Conservation (phyloP, 1,284 basidiomycete species). For the Fomitopsis betulina region DNA sequence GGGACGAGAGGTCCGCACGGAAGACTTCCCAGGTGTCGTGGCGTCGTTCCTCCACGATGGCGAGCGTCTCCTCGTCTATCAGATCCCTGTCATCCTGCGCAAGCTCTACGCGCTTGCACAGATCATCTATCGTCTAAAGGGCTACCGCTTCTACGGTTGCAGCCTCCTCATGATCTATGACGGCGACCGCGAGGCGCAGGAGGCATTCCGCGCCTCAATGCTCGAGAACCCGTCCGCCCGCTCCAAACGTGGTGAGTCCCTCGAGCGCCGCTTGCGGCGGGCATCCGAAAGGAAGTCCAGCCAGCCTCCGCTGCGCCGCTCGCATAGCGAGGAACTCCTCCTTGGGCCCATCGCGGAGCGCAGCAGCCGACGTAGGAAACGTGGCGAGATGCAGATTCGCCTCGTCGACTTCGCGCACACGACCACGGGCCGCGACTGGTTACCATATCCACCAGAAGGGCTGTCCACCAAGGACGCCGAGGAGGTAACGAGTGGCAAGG, state of each 20-base stretch:
- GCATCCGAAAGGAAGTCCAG: conserved; percentile 7
- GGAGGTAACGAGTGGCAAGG: conserved; percentile 60
- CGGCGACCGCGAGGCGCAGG: conserved; percentile 86
- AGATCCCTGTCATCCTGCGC: conserved; percentile 88
- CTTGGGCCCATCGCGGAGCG: conserved; percentile 60
- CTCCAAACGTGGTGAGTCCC: conserved; percentile 73
- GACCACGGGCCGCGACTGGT: conserved; percentile 91
- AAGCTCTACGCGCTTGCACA: conserved; percentile 93
- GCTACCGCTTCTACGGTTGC: conserved; percentile 98
- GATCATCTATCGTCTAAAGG: conserved; percentile 83
- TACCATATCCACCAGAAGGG: conserved; percentile 51
- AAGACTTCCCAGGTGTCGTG: conserved; percentile 83
- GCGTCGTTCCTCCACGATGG: conserved; percentile 87
- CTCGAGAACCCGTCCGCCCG: conserved; percentile 66
- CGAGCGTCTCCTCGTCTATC: conserved; percentile 78
- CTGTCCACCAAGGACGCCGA: conserved; percentile 27
- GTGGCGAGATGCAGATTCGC: conserved; percentile 92
- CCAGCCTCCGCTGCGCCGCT: conserved; percentile 54
- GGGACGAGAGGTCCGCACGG: conserved; percentile 83
- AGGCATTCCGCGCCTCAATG: conserved; percentile 56
- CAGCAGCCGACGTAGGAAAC: conserved; percentile 55
- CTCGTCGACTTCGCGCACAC: conserved; percentile 99
- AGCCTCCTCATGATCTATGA: conserved; percentile 97
- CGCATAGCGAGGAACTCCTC: conserved; percentile 73
- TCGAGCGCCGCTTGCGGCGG: conserved; percentile 46